Conservation (phyloP, 2,329 filamentous ascomycete species). For the Fusarium phyllophilum region DNA sequence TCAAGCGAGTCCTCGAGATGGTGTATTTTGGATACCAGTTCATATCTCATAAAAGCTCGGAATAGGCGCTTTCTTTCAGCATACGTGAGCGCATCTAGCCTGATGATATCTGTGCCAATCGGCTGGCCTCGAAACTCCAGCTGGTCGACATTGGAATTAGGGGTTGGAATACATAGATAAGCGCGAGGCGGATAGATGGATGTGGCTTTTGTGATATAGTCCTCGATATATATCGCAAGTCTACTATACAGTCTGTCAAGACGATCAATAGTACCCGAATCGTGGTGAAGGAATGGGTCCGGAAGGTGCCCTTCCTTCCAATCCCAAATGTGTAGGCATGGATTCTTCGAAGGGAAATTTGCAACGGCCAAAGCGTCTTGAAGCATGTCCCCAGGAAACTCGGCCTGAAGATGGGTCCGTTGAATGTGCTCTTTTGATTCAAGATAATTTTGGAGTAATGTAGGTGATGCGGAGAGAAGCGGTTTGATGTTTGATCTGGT, state of each 20-base stretch:
- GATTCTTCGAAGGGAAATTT: background rate
- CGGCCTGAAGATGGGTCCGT: background rate
- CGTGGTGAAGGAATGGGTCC: background rate
- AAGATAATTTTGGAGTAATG: background rate
- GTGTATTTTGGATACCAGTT: background rate
- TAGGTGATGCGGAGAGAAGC: background rate
- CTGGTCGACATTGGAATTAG: background rate
- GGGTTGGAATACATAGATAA: background rate
- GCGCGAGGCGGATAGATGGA: background rate
- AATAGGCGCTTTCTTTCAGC: background rate
- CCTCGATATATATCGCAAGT: background rate
- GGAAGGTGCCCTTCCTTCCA: background rate
- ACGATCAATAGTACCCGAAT: background rate
- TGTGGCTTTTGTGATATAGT: background rate
- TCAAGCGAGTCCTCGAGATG: background rate
- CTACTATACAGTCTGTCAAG: background rate
- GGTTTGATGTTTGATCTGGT: background rate
- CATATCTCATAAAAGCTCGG: background rate
- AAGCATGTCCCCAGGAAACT: background rate
- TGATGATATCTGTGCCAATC: background rate
- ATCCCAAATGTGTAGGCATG: fast-evolving
- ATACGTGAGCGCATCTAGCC: background rate
- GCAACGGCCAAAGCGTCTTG: background rate
- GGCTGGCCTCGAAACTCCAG: background rate
- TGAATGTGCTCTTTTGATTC: background rate